These are phyloP conservation scores for Polytrichum commune DNA, from an alignment of 225 moss, liverwort and hornwort genomes.

Conservation along the genomic window DNA sequence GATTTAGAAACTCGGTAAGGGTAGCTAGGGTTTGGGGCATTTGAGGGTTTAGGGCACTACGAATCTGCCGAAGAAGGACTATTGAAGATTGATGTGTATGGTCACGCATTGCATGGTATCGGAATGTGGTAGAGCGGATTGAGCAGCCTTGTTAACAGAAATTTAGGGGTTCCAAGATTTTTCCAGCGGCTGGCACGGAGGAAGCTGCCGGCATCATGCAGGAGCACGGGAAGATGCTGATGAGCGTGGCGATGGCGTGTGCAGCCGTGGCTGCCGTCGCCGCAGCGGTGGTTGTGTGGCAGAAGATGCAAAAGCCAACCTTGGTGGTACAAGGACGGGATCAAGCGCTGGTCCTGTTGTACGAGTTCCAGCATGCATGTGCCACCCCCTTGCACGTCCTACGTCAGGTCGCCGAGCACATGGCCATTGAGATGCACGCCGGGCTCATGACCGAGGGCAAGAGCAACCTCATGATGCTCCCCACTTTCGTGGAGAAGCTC, in stretches of 20 bases:
- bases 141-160: too few relatives aligned
- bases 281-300: slow-evolving; percentile 40
- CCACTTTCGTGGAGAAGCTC: slow-evolving; percentile 74
- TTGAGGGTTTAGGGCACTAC: too few relatives aligned
- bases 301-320: slow-evolving; percentile 29
- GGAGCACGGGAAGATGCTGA: slow-evolving; percentile 21
- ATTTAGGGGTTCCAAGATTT: too few relatives aligned
- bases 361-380: slow-evolving; percentile 65
- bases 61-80: too few relatives aligned
- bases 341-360: slow-evolving; percentile 40
- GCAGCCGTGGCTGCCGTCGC: slow-evolving; percentile 43
- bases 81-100: too few relatives aligned
- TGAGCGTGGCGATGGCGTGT: slow-evolving; percentile 45
- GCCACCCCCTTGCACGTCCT: slow-evolving; percentile 69
- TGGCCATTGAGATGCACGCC: slow-evolving; percentile 87
- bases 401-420: slow-evolving; percentile 75
- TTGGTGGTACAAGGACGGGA: slow-evolving; percentile 13
- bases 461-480: slow-evolving; percentile 89
- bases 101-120: too few relatives aligned
- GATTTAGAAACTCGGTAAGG: too few relatives aligned
- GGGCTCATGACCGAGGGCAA: slow-evolving; percentile 76
- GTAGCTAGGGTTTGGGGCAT: too few relatives aligned
- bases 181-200: too few relatives aligned
- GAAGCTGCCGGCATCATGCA: too few relatives aligned
- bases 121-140: too few relatives aligned